Base-by-base conservation (phyloP, 1,284 basidiomycete species). In the Ceratorhiza oryzae-sativae region DNA sequence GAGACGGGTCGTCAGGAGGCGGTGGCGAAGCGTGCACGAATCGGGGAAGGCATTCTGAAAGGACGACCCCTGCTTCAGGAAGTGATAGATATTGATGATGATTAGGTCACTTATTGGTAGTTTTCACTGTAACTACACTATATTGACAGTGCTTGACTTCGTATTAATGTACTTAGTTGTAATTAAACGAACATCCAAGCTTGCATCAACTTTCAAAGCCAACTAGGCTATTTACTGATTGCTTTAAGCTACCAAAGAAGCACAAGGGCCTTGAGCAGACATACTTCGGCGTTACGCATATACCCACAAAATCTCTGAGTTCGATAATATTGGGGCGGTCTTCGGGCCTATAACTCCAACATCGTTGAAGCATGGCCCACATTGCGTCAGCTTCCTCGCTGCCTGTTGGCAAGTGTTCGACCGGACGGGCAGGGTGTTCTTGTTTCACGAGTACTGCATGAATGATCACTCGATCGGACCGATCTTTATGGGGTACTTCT, bases 321-420 rank as follows among this genome's bases (percentile, higher is more conserved):
- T 70, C 53, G 12, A 1, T n/a, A 1, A 70, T 48, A 25, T 48
- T 46, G 0, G 65, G 65, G 9, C 65, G 51, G 20, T 20, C 18
- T 30, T 15, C 25, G n/a, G 65, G 65, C 39, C 46, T 53, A n/a
- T 58, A 46, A 30, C 53, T 58, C 65, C 65, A 70, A 42, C 65
- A 70, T 3, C 65, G 65, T 8, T 41, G 53, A 32, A 70, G 55
- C 53, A 70, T 45, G 12, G 10, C 53, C 65, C 65, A 70, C 48
- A 70, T 25, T 23, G 23, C 41, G 42, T 70, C 41, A 9, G 51
- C 65, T 45, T 58, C 13, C 12, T 15, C 56, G 41, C 41, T 58
- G 13, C 20, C 20, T 9, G 30, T 34, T 23, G 65, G 53, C 45
- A 70, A 41, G n/a, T 30, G 15, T 15, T 58, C 53, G 12, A 46